Conservation (phyloP, 495 filamentous ascomycete species). For the Podospora tetraspora region DNA sequence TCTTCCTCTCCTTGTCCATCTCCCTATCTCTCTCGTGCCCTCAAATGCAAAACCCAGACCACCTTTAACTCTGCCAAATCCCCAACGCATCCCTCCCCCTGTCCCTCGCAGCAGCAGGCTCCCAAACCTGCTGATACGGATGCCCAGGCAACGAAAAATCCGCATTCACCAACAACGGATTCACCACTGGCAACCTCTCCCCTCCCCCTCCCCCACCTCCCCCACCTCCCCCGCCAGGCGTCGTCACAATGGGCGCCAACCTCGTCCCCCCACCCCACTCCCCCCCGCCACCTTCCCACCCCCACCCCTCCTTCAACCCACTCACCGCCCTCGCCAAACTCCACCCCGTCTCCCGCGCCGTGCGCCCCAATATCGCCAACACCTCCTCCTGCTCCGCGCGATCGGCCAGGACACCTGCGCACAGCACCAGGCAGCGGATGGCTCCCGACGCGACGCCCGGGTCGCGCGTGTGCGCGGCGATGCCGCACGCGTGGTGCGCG, state of each 20-base stretch:
- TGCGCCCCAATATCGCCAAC: constrained; percentile 66
- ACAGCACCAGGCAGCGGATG: constrained; percentile 71
- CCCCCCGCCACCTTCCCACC: constrained; percentile 47
- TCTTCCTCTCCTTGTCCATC: not conserved
- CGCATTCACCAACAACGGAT: constrained; percentile 58
- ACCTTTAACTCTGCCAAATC: too few species aligned
- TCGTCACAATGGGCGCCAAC: constrained; percentile 29
- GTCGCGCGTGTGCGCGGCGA: constrained; percentile 78
- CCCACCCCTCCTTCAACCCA: constrained; percentile 71
- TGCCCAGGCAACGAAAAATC: constrained; percentile 70
- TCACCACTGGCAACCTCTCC: constrained; percentile 45
- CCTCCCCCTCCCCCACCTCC: too few species aligned
- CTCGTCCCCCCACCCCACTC: not conserved
- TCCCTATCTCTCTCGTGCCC: not conserved
- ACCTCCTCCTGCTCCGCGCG: constrained; percentile 77
- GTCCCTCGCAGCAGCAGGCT: constrained; percentile 28
- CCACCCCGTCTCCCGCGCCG: constrained; percentile 76
- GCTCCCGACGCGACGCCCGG: constrained; percentile 71
- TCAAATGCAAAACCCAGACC: too few species aligned
- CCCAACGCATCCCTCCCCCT: too few species aligned
- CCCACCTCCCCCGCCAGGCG: not conserved
- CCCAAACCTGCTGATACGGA: constrained; percentile 66
- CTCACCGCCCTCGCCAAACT: constrained; percentile 59
- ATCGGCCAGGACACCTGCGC: constrained; percentile 65
- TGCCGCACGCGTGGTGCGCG: constrained; percentile 78